Conservation (phyloP, 2,329 filamentous ascomycete species). For the Xylaria digitata region DNA sequence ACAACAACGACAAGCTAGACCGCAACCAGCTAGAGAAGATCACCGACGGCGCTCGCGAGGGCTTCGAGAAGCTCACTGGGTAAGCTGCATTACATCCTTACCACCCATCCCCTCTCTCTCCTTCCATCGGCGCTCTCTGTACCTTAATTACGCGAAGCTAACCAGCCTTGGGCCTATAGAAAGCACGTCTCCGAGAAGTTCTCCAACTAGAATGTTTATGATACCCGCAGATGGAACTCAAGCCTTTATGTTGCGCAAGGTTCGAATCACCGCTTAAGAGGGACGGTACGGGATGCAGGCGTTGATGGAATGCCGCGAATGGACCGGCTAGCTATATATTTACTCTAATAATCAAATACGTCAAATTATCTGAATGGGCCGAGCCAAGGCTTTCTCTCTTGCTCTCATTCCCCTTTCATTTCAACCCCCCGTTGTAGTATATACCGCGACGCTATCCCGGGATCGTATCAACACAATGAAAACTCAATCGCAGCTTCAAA, state of each 20-base stretch:
- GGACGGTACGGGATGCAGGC: neutral
- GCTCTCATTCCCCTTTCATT: too few relatives aligned
- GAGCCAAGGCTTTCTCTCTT: too few relatives aligned
- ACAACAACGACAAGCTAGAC: slow-evolving; percentile 33
- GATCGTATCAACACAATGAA: too few relatives aligned
- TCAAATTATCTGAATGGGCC: neutral
- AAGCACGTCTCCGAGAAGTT: slow-evolving; percentile 53
- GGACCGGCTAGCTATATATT: neutral
- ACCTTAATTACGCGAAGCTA: neutral
- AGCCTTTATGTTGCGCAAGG: neutral
- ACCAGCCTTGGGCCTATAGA: slow-evolving; percentile 39
- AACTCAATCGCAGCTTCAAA: too few relatives aligned
- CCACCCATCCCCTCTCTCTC: neutral
- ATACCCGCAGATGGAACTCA: neutral
- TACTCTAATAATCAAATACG: slow-evolving; percentile 3
- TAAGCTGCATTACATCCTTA: slow-evolving; percentile 35
- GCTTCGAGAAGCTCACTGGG: slow-evolving; percentile 55
- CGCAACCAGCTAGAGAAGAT: slow-evolving; percentile 45
- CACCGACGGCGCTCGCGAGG: slow-evolving; percentile 47
- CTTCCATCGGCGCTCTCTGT: neutral
- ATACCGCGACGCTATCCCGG: too few relatives aligned
- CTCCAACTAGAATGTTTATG: slow-evolving; percentile 47
- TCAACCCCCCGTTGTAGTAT: too few relatives aligned
- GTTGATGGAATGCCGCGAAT: neutral
- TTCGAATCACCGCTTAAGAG: too few relatives aligned